Conservation (phyloP, 2,329 filamentous ascomycete species). For the Calonectria pseudoturangicola region DNA sequence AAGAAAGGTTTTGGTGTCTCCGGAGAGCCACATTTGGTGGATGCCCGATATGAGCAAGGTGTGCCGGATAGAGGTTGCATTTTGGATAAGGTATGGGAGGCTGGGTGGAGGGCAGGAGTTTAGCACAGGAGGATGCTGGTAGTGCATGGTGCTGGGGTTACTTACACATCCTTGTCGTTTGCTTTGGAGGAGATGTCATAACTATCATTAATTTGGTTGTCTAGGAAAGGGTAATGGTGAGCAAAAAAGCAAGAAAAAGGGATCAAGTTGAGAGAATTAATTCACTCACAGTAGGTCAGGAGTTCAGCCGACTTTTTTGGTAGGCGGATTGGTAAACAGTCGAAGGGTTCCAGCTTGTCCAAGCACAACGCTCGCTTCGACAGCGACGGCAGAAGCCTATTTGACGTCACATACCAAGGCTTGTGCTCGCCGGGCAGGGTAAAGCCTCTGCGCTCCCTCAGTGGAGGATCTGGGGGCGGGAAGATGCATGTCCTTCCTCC, state of each 20-base stretch:
- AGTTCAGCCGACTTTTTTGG: conserved; percentile 47
- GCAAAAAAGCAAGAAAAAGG: not conserved
- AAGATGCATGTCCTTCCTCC: conserved; percentile 41
- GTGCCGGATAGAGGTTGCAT: conserved; percentile 41
- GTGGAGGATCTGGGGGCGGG: conserved; percentile 38
- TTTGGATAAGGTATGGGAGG: conserved; percentile 41
- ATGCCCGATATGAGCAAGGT: conserved; percentile 45
- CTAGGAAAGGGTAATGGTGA: not conserved
- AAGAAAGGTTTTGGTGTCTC: conserved; percentile 43
- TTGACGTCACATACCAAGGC: conserved; percentile 41
- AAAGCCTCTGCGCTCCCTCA: conserved; percentile 44
- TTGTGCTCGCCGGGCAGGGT: conserved; percentile 49
- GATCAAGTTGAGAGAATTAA: not conserved
- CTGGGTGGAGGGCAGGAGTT: conserved; percentile 16
- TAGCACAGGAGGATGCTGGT: not conserved
- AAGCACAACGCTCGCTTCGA: conserved; percentile 8
- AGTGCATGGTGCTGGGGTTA: not conserved
- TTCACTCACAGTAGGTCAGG: conserved; percentile 48
- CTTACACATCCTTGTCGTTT: conserved; percentile 35
- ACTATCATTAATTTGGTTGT: conserved; percentile 1
- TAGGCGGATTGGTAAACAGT: conserved; percentile 47
- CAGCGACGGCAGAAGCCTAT: not conserved
- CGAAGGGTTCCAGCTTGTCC: conserved; percentile 45
- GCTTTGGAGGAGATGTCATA: conserved; percentile 16
- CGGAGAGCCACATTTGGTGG: conserved; percentile 48